Evolutionary conservation across 768 basidiomycete genomes (phyloP), one percentile per base, ranked within the genome.

Genomic region (Jaapia argillacea): DNA sequence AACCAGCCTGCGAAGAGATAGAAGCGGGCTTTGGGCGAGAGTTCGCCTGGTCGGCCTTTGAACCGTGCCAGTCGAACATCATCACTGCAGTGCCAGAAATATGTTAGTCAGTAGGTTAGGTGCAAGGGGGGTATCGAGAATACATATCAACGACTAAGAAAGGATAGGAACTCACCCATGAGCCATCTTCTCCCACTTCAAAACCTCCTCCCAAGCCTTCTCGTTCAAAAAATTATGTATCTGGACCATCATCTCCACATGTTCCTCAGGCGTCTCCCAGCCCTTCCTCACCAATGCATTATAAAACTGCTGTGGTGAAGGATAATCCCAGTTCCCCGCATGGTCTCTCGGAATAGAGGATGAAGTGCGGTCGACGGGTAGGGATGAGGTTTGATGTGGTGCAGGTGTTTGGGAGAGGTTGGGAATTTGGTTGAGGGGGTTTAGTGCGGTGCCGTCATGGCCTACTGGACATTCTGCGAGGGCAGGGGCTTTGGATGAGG

Each of bases 201-300:
- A 60, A 3, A 99, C 94, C 62, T 98, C 91, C 42, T 77, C 66
- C 96, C 96, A 99, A 14, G 96, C 96, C 58, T 81, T 73, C 65
- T 99, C 96, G 55, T 99, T 98, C 61, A 99, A 60, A 52, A 93
- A 97, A 60, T 99, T 99, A 59, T 99, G 96, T 26, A 98, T 97
- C 48, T 91, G 81, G 36, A 99, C 96, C 88, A 99, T 96, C 21
- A 81, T 89, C 59, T 92, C 93, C 36, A 97, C 76, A 61, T 91
- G 85, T 53, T 97, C 90, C 61, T 93, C 92, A 0, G 92, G 91
- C 2, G 96, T 94, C 62, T 94, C 92, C 86, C 87, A 91, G 2
- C 96, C 96, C 58, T 99, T 99, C 48, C 91, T 69, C 6, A 89
- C 89, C 12, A 99, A 72, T 0, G 94, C 94, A 61, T 98, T 98